Conservation (phyloP, 441 rosid genomes). For the Populus tomentosa region DNA sequence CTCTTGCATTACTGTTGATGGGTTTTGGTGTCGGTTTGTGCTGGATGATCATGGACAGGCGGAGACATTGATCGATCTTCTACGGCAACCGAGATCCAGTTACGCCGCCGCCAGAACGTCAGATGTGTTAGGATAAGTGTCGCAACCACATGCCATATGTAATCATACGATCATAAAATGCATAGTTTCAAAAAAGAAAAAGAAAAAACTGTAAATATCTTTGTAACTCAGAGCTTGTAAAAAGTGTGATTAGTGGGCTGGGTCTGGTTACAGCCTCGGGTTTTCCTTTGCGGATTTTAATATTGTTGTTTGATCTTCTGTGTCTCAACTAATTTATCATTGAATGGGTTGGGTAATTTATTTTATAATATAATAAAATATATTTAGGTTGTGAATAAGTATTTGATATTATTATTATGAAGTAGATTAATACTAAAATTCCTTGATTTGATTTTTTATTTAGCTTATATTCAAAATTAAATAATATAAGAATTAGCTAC, state of each 20-base stretch:
- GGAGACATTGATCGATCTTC: conserved; percentile 61
- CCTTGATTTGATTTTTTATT: too few relatives aligned
- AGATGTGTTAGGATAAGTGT: conserved; percentile 31
- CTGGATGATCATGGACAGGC: conserved; percentile 51
- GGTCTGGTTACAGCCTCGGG: conserved; percentile 3
- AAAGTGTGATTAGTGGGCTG: conserved; percentile 7
- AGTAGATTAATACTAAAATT: too few relatives aligned
- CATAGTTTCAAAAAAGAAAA: not conserved
- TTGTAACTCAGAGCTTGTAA: conserved; percentile 9
- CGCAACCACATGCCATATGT: conserved; percentile 31
- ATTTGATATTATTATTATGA: not conserved
- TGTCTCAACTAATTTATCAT: too few relatives aligned
- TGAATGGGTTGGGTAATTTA: too few relatives aligned
- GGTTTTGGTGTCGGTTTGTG: conserved; percentile 21
- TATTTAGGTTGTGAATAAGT: not conserved
- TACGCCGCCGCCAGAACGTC: conserved; percentile 42
- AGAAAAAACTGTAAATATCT: conserved; percentile 33
- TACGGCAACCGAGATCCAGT: conserved; percentile 89
- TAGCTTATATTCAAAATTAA: too few relatives aligned
- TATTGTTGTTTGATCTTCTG: not conserved
- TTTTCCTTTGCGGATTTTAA: not conserved
- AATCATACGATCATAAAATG: conserved; percentile 8
- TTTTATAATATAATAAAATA: too few relatives aligned
- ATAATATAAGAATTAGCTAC: too few relatives aligned
- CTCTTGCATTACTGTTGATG: conserved; percentile 7